Base-by-base conservation (phyloP, 2,329 filamentous ascomycete species). In the Xylariaceae sp. region DNA sequence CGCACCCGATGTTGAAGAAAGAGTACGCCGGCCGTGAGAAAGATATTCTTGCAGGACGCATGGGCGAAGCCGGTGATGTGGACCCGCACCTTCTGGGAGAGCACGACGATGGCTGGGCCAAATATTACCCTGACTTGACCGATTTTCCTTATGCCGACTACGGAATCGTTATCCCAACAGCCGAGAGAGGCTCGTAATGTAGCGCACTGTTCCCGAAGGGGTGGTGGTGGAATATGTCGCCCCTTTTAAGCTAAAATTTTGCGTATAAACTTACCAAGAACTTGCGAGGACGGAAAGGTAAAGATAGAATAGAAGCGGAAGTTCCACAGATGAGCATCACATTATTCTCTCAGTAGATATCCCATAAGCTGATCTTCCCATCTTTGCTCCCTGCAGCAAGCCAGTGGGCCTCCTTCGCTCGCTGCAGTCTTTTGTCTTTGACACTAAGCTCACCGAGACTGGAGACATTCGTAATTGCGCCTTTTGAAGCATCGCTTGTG, bases 351-450 rank as follows among this genome's bases (percentile, higher is more conserved):
- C 59, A 91, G 65, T 93, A 98, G 47, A 97, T 83, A 69, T 96
- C 88, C 93, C 93, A 98, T 55, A 98, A 70, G 62, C 89, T 95
- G 52, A 97, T 81, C 64, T 94, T 95, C 16, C 92, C 93, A 69
- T 97, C 93, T 65, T 97, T 98, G 44, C 88, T 86, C 2, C 93
- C 93, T 1, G 82, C 88, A 16, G 86, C 93, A 41, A 97, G 65
- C 91, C 92, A 97, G 65, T 97, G 92, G 20, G 85, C 85, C 40
- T 72, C 73, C 58, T 79, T 82, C 10, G 85, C 83, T 56, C 81
- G 82, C 27, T 71, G 71, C 19, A 81, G 71, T 44, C 88, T 74
- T 53, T 80, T 77, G 27, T 82, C 77, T 48, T 80, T 85, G 40
- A 89, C 80, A 2, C 68, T 74, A 45, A 76, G 43, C 12, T 69